Conservation (phyloP, 2,329 filamentous ascomycete genomes). For the Thyridium curvatum region DNA sequence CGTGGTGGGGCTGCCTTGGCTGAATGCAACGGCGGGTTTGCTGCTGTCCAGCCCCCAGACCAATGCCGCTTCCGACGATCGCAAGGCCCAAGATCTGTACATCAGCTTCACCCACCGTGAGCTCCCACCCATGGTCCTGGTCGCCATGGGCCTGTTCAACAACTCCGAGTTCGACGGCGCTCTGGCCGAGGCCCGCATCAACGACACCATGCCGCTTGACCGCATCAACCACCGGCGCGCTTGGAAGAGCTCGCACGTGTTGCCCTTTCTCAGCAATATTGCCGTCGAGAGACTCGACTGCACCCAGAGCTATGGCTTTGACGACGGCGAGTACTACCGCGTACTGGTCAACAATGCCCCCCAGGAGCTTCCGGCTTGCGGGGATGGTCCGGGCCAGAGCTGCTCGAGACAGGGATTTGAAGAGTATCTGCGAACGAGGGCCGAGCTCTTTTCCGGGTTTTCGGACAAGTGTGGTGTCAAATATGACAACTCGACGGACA, state of each 20-base stretch:
- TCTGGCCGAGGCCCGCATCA: conserved; percentile 37
- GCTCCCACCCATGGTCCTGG: conserved; percentile 58
- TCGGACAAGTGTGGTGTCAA: conserved; percentile 29
- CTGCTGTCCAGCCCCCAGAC: conserved; percentile 28
- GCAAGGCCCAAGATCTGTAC: conserved; percentile 41
- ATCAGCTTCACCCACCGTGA: conserved; percentile 66
- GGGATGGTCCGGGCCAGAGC: conserved; percentile 34
- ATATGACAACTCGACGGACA: conserved; percentile 26
- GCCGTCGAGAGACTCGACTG: conserved; percentile 62
- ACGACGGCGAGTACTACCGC: conserved; percentile 43
- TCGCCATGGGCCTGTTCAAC: conserved; percentile 65
- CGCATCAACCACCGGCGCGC: conserved; percentile 56
- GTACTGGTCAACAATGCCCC: conserved; percentile 36
- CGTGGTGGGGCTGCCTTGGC: conserved; percentile 58
- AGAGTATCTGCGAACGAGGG: conserved; percentile 29
- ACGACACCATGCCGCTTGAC: conserved; percentile 58
- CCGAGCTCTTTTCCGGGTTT: conserved; percentile 30
- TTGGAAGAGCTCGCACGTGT: conserved; percentile 56
- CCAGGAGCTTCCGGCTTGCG: conserved; percentile 32
- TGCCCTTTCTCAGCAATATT: conserved; percentile 61
- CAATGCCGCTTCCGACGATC: conserved; percentile 11
- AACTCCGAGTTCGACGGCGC: conserved; percentile 49
- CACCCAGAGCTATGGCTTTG: conserved; percentile 45
- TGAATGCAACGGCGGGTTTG: conserved; percentile 52
- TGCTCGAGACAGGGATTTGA: conserved; percentile 33